Conservation (phyloP, 1,284 basidiomycete species). For the Athelia psychrophila region DNA sequence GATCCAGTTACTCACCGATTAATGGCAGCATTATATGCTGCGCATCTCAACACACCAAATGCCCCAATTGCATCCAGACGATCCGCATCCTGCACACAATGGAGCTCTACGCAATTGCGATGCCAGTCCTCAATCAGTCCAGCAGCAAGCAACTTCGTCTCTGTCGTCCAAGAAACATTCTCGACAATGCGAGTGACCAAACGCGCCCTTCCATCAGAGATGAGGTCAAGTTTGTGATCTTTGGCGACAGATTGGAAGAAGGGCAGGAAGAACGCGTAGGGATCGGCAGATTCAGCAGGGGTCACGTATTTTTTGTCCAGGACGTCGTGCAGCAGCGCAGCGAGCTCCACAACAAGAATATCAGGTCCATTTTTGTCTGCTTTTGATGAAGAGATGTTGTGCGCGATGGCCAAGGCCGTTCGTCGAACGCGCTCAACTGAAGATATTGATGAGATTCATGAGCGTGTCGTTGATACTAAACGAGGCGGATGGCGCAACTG, state of each 20-base stretch:
- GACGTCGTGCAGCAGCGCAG: conserved; percentile 87
- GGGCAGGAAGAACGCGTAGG: conserved; percentile 63
- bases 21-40: conserved; percentile 73
- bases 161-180: conserved; percentile 86
- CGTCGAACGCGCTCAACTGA: conserved; percentile 80
- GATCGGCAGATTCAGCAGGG: conserved; percentile 52
- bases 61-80: conserved; percentile 90
- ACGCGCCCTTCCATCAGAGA: conserved; percentile 57
- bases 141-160: conserved; percentile 61
- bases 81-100: conserved; percentile 93
- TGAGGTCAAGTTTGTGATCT: conserved; percentile 48
- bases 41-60: conserved; percentile 85
- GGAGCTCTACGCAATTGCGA: conserved; percentile 72
- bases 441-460: background rate
- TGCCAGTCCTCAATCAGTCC: conserved; percentile 73
- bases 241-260: conserved; percentile 54
- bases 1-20: conserved; percentile 46
- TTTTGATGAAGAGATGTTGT: conserved; percentile 27
- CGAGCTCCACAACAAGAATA: conserved; percentile 75
- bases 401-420: conserved; percentile 71
- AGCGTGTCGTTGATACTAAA: conserved; percentile 3
- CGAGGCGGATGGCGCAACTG: conserved; percentile 18
- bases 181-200: conserved; percentile 65
- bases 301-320: conserved; percentile 83
- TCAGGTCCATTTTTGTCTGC: conserved; percentile 42